Percentiles rank a stretch among this genome's conserved stretches.
phyloP scores from a whole-genome alignment of 495 filamentous ascomycete genomes.

The Aspergillus kassunensis region DNA sequence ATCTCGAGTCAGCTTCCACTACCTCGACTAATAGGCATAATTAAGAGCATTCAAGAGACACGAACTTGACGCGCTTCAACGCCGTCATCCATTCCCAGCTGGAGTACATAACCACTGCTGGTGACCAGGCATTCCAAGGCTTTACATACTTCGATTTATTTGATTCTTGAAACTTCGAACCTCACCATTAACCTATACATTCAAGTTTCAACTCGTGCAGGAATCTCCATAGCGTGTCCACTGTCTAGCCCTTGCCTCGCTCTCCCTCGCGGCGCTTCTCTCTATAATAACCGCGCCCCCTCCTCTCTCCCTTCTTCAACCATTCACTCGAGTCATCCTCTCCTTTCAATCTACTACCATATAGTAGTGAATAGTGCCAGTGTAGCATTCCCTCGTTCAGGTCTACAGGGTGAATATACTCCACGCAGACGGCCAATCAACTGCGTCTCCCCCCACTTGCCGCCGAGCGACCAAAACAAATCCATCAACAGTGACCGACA shows the following conservation, averaged over 20 bases:
- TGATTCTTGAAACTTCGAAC: not conserved
- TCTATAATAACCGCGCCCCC: not conserved
- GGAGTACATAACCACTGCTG: constrained; percentile 10
- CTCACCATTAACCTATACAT: too few species aligned
- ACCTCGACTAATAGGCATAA: not conserved
- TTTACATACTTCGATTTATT: not conserved
- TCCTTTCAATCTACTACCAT: not conserved
- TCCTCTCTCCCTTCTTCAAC: constrained; percentile 3
- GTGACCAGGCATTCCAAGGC: constrained; percentile 13
- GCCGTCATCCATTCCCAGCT: not conserved
- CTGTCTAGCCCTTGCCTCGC: constrained; percentile 10
- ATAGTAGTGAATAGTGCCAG: too few species aligned
- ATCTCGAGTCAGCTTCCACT: constrained; percentile 7
- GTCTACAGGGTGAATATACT: too few species aligned
- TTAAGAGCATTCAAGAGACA: constrained; percentile 6
- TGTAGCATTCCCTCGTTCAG: not conserved
- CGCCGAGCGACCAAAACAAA: constrained; percentile 24
- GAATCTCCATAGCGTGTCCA: constrained; percentile 12
- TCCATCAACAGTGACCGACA: not conserved
- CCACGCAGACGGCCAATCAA: constrained; percentile 10
- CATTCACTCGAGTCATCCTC: not conserved
- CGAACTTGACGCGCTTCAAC: constrained; percentile 19
- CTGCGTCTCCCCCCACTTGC: constrained; percentile 6
- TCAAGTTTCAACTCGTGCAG: too few species aligned
- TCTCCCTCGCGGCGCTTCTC: not conserved